A percentile compares a stretch with the other conserved stretches of the same genome.
These are phyloP conservation scores for Aspergillus fijiensis DNA, from an alignment of 2,329 filamentous ascomycete species.

Conservation along the genomic window DNA sequence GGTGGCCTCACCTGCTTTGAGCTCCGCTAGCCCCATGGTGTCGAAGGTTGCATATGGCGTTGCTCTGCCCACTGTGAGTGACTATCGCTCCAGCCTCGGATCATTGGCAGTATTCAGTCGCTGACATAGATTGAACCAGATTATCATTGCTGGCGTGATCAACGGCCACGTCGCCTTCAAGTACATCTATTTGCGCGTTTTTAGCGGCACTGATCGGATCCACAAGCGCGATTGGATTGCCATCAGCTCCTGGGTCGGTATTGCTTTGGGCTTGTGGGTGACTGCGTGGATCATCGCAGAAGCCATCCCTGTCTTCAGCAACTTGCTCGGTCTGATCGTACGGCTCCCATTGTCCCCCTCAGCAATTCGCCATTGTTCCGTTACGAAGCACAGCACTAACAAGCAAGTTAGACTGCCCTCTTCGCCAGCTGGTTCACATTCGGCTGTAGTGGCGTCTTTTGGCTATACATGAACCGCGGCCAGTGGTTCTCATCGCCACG, in stretches of 20 bases:
- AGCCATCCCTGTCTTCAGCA: slow-evolving; percentile 67
- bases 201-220: slow-evolving; percentile 59
- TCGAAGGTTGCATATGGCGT: slow-evolving; percentile 67
- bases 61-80: slow-evolving; percentile 60
- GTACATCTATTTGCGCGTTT: slow-evolving; percentile 65
- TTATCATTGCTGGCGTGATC: slow-evolving; percentile 69
- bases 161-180: slow-evolving; percentile 67
- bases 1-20: slow-evolving; percentile 66
- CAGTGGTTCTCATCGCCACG: slow-evolving; percentile 30
- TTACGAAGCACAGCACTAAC: not conserved
- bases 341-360: not conserved
- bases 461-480: slow-evolving; percentile 39
- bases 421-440: slow-evolving; percentile 69
- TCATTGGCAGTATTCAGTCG: not conserved
- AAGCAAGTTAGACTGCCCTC: slow-evolving; percentile 47
- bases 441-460: slow-evolving; percentile 39
- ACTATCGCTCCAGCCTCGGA: not conserved
- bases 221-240: slow-evolving; percentile 52
- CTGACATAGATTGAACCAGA: slow-evolving; percentile 35
- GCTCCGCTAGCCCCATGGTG: slow-evolving; percentile 57
- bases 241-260: slow-evolving; percentile 58
- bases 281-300: slow-evolving; percentile 68
- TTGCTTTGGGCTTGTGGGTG: slow-evolving; percentile 58
- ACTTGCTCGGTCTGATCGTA: slow-evolving; percentile 62
- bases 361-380: too few species aligned